Evolutionary conservation across 768 basidiomycete genomes (phyloP).

Genomic region (Collybia sp.): DNA sequence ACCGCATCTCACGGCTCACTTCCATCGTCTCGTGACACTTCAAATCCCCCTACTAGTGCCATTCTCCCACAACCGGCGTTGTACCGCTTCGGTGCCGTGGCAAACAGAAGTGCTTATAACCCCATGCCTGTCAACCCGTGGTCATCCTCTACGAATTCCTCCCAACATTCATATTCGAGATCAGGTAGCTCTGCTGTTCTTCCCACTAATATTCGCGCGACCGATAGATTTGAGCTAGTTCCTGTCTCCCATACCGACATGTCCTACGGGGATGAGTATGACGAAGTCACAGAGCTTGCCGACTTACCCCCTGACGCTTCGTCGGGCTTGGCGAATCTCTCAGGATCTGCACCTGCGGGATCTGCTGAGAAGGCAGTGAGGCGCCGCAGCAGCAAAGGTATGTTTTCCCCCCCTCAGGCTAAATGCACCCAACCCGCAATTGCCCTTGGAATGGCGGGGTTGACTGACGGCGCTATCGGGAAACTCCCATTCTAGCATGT

Average conservation of each 20-base stretch:
- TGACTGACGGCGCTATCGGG: slow-evolving; percentile 8
- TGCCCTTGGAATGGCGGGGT: slow-evolving; percentile 1
- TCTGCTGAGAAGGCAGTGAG: slow-evolving; percentile 50
- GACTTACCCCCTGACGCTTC: slow-evolving; percentile 31
- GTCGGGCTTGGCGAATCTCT: slow-evolving; percentile 14
- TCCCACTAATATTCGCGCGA: background rate
- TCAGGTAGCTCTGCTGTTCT: slow-evolving; percentile 5
- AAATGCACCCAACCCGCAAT: background rate
- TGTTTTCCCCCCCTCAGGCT: slow-evolving; percentile 7
- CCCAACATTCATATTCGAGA: slow-evolving; percentile 12
- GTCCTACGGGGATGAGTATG: slow-evolving; percentile 60
- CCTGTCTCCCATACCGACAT: slow-evolving; percentile 19
- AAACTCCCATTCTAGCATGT: slow-evolving; percentile 48
- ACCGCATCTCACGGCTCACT: slow-evolving; percentile 27
- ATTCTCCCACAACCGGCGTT: slow-evolving; percentile 20
- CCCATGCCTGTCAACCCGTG: slow-evolving; percentile 19
- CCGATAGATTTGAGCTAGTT: background rate
- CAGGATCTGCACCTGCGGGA: slow-evolving; percentile 10
- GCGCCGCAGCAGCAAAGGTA: slow-evolving; percentile 76
- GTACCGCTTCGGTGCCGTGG: slow-evolving; percentile 27
- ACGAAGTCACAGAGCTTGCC: slow-evolving; percentile 51
- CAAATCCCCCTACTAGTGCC: slow-evolving; percentile 17
- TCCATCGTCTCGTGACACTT: slow-evolving; percentile 28
- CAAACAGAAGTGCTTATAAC: slow-evolving; percentile 11
- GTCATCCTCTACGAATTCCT: slow-evolving; percentile 18